phyloP scores from a whole-genome alignment of 2,329 filamentous ascomycete species.

The Fusarium sp. region DNA sequence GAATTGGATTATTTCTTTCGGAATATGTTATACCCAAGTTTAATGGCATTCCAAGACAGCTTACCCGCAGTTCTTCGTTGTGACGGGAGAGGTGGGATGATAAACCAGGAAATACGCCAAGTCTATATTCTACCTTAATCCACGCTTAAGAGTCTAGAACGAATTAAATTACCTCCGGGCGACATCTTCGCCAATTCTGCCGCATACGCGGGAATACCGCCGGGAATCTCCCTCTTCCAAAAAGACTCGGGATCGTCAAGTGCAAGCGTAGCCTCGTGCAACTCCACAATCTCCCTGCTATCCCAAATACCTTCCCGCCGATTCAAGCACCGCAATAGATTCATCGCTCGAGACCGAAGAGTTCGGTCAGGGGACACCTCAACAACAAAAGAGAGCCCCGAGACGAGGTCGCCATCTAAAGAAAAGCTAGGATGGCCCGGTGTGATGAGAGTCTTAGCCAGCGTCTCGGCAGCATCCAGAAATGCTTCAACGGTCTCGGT shows the following conservation, averaged over 20 bases:
- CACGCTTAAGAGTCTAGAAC: slow-evolving; percentile 1
- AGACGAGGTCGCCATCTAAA: slow-evolving; percentile 27
- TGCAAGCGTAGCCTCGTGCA: slow-evolving; percentile 36
- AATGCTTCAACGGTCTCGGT: neutral
- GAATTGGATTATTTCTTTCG: too few relatives aligned
- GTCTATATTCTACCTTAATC: neutral
- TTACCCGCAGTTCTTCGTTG: too few relatives aligned
- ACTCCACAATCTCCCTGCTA: slow-evolving; percentile 38
- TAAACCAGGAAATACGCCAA: too few relatives aligned
- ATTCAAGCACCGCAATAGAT: slow-evolving; percentile 31
- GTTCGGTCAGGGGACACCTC: neutral
- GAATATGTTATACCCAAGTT: too few relatives aligned
- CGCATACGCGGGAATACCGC: slow-evolving; percentile 22
- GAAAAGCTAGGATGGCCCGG: slow-evolving; percentile 23
- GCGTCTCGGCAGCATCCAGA: slow-evolving; percentile 20
- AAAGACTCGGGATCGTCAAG: neutral
- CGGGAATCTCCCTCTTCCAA: slow-evolving; percentile 25
- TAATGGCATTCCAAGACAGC: too few relatives aligned
- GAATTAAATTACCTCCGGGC: neutral
- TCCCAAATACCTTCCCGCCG: slow-evolving; percentile 44
- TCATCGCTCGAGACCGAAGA: slow-evolving; percentile 17
- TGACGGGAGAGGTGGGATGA: too few relatives aligned
- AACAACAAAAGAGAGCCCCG: slow-evolving; percentile 23
- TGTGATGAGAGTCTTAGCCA: slow-evolving; percentile 3
- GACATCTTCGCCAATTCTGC: slow-evolving; percentile 14